Base-by-base conservation (phyloP, 352 stramenopile species). In the Phytophthora litchii region DNA sequence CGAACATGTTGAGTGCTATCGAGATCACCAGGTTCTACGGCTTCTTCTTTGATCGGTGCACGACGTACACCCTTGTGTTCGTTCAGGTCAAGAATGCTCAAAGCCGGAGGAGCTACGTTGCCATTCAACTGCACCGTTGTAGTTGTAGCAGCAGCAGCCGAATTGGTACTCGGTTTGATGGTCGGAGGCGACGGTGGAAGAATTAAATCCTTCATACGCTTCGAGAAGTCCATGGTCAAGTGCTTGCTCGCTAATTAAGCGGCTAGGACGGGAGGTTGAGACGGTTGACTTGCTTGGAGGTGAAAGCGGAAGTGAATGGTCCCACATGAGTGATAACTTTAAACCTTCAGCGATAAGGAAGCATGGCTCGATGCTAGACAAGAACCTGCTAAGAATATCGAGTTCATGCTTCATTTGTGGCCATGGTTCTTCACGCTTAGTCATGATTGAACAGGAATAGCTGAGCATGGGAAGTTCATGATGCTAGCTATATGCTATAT, bases 21-120 rank as follows among this genome's bases (percentile, higher is more conserved):
- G 10, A 91, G 55, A 31, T 88, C 80, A 3, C 79, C 81, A 0
- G 84, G 81, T 54, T 93, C 84, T 0, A 93, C 81, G 5, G 81
- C 79, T 9, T 78, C 71, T 49, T 91, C 84, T 29, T 93, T 93
- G 70, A 93, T 93, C 23, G 80, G 82, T 8, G 80, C 80, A 31
- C 84, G 84, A 34, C 84, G 84, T 10, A 89, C 78, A 19, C 74
- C 80, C 45, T 86, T 84, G 35, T 80, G 78, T 40, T 88, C 80
- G 14, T 64, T 56, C 55, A 89, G 31, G 17, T 86, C 62, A 53
- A 87, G 66, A 16, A 89, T 62, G 10, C 45, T 44, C 13, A 75
- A 60, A 0, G 63, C 49, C 10, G 54, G 62, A 45, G 66, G 55
- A 46, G 34, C 48, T 13, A 32, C 29, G 57, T 25, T 46, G 54